Conservation (phyloP, 768 basidiomycete genomes). For the Pisolithus orientalis region DNA sequence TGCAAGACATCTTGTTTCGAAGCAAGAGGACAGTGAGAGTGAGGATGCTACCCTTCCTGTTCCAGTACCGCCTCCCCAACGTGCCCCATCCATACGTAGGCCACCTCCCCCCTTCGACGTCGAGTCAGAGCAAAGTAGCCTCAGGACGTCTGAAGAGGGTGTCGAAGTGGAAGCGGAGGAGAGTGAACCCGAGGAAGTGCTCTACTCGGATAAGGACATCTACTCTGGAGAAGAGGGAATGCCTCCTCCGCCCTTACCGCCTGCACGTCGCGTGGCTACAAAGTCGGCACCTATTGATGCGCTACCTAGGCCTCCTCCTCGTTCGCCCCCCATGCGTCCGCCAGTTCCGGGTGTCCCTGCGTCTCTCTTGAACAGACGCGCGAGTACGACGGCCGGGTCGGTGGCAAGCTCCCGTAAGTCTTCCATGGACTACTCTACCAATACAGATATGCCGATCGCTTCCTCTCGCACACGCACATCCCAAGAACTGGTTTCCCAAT, state of each 20-base stretch:
- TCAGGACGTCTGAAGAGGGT: conserved; percentile 48
- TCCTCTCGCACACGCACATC: background rate
- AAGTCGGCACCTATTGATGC: conserved; percentile 23
- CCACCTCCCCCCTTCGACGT: conserved; percentile 20
- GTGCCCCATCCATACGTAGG: conserved; percentile 25
- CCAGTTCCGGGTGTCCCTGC: conserved; percentile 33
- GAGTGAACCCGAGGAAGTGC: conserved; percentile 66
- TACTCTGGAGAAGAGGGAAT: conserved; percentile 31
- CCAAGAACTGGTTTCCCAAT: conserved; percentile 18
- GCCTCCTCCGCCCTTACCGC: conserved; percentile 47
- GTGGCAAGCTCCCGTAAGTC: conserved; percentile 32
- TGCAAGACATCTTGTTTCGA: conserved; percentile 10
- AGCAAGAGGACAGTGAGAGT: conserved; percentile 25
- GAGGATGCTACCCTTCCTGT: conserved; percentile 22
- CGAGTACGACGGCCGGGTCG: conserved; percentile 29
- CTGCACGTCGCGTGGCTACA: conserved; percentile 35
- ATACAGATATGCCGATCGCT: conserved; percentile 5
- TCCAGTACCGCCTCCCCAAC: conserved; percentile 26
- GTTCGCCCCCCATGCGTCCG: conserved; percentile 29
- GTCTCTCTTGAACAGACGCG: conserved; percentile 26
- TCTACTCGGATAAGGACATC: conserved; percentile 44
- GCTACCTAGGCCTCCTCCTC: conserved; percentile 45
- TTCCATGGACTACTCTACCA: conserved; percentile 27
- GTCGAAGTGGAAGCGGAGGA: conserved; percentile 65
- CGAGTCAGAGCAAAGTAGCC: conserved; percentile 26